phyloP scores from a whole-genome alignment of 257 asterid genomes.

The Oldenlandia corymbosa region DNA sequence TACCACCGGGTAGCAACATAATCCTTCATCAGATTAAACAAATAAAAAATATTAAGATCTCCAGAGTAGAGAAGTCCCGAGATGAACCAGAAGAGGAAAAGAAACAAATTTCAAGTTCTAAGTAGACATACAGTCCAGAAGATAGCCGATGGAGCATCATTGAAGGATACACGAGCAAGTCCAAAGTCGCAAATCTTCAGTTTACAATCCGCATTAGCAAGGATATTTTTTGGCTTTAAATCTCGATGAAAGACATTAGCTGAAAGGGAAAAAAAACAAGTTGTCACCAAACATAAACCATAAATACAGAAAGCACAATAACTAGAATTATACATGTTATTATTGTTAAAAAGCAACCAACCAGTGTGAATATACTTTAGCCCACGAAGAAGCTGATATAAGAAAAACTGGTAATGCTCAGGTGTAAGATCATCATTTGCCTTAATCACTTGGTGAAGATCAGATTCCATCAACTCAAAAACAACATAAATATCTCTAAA shows the following conservation, averaged over 20 bases:
- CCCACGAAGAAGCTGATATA: slow-evolving; percentile 92
- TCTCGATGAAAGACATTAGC: slow-evolving; percentile 95
- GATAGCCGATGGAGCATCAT: slow-evolving; percentile 95
- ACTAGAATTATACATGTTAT: not conserved
- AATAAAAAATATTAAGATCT: slow-evolving; percentile 19
- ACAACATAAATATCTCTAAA: slow-evolving; percentile 84
- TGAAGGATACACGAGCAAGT: slow-evolving; percentile 91
- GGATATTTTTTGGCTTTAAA: slow-evolving; percentile 91
- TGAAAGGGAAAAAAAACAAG: slow-evolving; percentile 21
- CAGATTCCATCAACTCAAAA: slow-evolving; percentile 96
- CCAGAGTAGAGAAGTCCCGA: not conserved
- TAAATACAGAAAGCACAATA: not conserved
- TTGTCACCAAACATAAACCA: not conserved
- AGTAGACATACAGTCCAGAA: slow-evolving; percentile 76
- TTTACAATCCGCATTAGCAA: slow-evolving; percentile 95
- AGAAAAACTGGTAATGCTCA: slow-evolving; percentile 86
- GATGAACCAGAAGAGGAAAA: not conserved
- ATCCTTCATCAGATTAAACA: slow-evolving; percentile 45
- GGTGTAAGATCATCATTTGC: slow-evolving; percentile 90
- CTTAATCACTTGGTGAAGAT: slow-evolving; percentile 94
- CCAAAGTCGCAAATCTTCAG: slow-evolving; percentile 98
- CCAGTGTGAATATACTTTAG: slow-evolving; percentile 84
- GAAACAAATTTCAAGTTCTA: slow-evolving; percentile 5
- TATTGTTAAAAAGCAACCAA: slow-evolving; percentile 20
- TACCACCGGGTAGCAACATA: slow-evolving; percentile 98